Evolutionary conservation across 2,329 filamentous ascomycete species (phyloP).

Genomic region (Nemania sp.): DNA sequence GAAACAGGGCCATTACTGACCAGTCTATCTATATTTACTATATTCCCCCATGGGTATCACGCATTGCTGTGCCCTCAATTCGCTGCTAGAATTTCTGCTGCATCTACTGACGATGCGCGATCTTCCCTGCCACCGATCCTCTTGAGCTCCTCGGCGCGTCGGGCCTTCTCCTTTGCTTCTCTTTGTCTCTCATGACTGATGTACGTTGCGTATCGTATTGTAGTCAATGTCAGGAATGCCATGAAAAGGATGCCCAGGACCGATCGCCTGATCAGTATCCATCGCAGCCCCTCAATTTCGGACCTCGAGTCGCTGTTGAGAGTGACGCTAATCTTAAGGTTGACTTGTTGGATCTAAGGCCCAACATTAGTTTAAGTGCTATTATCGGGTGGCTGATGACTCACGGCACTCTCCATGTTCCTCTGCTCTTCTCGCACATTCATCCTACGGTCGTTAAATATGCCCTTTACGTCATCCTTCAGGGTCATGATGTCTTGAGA

Average conservation of each 20-base stretch:
- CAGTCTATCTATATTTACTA: slow-evolving; percentile 30
- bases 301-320: slow-evolving; percentile 92
- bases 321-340: slow-evolving; percentile 93
- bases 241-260: slow-evolving; percentile 75
- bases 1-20: slow-evolving; percentile 8
- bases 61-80: slow-evolving; percentile 54
- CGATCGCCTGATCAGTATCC: slow-evolving; percentile 78
- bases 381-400: slow-evolving; percentile 47
- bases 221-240: slow-evolving; percentile 70
- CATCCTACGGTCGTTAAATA: slow-evolving; percentile 98
- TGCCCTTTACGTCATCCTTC: slow-evolving; percentile 91
- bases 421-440: slow-evolving; percentile 89
- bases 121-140: slow-evolving; percentile 61
- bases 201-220: slow-evolving; percentile 71
- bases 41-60: slow-evolving; percentile 46
- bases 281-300: slow-evolving; percentile 90
- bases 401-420: slow-evolving; percentile 80
- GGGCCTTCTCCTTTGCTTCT: slow-evolving; percentile 58
- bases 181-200: slow-evolving; percentile 62
- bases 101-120: slow-evolving; percentile 61
- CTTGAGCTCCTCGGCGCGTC: slow-evolving; percentile 58
- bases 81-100: slow-evolving; percentile 68
- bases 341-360: slow-evolving; percentile 85
- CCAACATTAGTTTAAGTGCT: slow-evolving; percentile 14
- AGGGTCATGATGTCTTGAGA: slow-evolving; percentile 84